Evolutionary conservation across 352 stramenopile genomes (phyloP).

Genomic region (Peronosclerospora sorghi): DNA sequence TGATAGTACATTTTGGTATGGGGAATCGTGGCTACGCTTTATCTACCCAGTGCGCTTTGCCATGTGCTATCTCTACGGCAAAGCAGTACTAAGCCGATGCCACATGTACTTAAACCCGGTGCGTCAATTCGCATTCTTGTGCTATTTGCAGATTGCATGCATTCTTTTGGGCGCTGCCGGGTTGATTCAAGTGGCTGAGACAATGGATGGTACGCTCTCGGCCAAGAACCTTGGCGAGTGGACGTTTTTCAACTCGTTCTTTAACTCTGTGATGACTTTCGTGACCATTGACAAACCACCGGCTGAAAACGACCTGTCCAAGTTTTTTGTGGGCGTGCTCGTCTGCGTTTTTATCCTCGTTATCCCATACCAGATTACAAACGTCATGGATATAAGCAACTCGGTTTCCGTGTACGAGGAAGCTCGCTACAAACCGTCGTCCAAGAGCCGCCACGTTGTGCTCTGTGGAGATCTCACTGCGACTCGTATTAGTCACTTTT

Average conservation of each 20-base stretch:
- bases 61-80: conserved; percentile 71
- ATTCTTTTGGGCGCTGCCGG: conserved; percentile 67
- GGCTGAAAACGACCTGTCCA: conserved; percentile 70
- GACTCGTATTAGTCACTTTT: conserved; percentile 77
- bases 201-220: conserved; percentile 37
- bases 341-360: conserved; percentile 79
- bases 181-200: conserved; percentile 81
- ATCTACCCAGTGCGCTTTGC: conserved; percentile 75
- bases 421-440: conserved; percentile 57
- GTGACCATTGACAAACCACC: conserved; percentile 79
- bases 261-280: conserved; percentile 83
- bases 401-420: conserved; percentile 66
- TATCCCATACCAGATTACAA: conserved; percentile 78
- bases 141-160: conserved; percentile 71
- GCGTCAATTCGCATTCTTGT: conserved; percentile 68
- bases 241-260: conserved; percentile 85
- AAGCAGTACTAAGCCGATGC: conserved; percentile 66
- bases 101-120: conserved; percentile 72
- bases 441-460: conserved; percentile 56
- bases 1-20: conserved; percentile 71
- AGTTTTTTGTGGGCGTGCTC: conserved; percentile 70
- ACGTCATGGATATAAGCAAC: conserved; percentile 68
- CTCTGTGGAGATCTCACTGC: conserved; percentile 75
- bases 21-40: conserved; percentile 65
- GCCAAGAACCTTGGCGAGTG: conserved; percentile 63